These are phyloP conservation scores for Lactarius deliciosus DNA, from an alignment of 768 basidiomycete genomes.

Conservation along the genomic window DNA sequence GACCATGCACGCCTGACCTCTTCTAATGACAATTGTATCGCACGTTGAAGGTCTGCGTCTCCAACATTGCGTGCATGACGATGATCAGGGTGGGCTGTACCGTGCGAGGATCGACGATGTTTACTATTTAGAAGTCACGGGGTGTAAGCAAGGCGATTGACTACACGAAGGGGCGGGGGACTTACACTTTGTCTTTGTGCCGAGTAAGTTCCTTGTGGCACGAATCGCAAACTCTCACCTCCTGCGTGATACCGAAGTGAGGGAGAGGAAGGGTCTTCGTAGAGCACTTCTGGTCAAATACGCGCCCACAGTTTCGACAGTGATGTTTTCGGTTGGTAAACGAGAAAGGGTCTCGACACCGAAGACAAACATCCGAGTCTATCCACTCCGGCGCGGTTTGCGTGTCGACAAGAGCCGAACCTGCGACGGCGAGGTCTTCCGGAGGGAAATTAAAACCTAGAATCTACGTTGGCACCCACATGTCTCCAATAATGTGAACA, in stretches of 20 bases:
- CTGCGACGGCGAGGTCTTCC: slow-evolving; percentile 64
- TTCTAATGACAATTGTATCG: slow-evolving; percentile 87
- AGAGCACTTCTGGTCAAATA: slow-evolving; percentile 94
- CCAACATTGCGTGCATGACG: slow-evolving; percentile 58
- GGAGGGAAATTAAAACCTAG: slow-evolving; percentile 85
- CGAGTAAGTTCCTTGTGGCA: slow-evolving; percentile 78
- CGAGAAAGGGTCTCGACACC: slow-evolving; percentile 86
- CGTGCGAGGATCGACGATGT: slow-evolving; percentile 54
- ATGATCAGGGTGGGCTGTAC: slow-evolving; percentile 54
- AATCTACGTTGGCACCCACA: slow-evolving; percentile 2
- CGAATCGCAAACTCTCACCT: slow-evolving; percentile 90
- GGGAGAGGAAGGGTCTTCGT: slow-evolving; percentile 82
- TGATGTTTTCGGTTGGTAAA: slow-evolving; percentile 99
- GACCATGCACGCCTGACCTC: slow-evolving; percentile 57
- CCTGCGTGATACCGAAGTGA: slow-evolving; percentile 89
- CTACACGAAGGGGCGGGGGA: slow-evolving; percentile 13
- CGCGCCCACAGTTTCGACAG: slow-evolving; percentile 95
- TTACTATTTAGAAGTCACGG: slow-evolving; percentile 36
- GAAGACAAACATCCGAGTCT: slow-evolving; percentile 91
- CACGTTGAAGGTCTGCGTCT: slow-evolving; percentile 89
- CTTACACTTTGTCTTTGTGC: slow-evolving; percentile 60
- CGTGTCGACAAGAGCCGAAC: slow-evolving; percentile 86
- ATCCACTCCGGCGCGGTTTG: slow-evolving; percentile 96
- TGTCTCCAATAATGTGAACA: slow-evolving; percentile 5
- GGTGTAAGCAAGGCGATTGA: slow-evolving; percentile 29